Conservation (phyloP, 352 stramenopile species). For the Blastocystis sp. region DNA sequence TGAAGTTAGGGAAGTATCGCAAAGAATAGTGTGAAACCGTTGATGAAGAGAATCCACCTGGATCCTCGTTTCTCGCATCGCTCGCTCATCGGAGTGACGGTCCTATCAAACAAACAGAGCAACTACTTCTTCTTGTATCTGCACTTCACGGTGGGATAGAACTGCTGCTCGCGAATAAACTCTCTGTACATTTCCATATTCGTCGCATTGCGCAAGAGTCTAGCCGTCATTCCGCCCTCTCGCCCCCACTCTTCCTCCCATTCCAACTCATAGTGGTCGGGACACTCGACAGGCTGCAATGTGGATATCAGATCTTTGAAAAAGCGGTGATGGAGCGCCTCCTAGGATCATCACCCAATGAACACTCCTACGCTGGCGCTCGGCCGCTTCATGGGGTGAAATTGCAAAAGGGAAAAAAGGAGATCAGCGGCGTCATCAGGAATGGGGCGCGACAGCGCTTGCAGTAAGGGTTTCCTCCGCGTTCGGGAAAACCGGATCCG, state of each 20-base stretch:
- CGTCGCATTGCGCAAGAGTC: not conserved
- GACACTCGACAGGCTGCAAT: constrained; percentile 8
- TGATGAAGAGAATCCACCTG: too few relatives aligned
- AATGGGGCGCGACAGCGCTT: not conserved
- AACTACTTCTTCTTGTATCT: constrained; percentile 4
- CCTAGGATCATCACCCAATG: not conserved
- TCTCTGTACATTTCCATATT: not conserved
- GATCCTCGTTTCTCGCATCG: too few relatives aligned
- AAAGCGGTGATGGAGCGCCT: constrained; percentile 60
- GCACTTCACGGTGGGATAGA: constrained; percentile 25
- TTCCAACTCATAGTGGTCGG: not conserved
- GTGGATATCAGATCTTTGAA: constrained; percentile 13
- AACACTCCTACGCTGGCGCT: not conserved
- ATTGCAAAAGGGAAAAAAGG: constrained; percentile 10
- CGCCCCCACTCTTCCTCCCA: constrained; percentile 17
- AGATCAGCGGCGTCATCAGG: constrained; percentile 18
- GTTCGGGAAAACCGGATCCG: not conserved
- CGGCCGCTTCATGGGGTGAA: constrained; percentile 44
- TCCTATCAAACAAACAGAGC: constrained; percentile 35
- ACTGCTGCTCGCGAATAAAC: constrained; percentile 55
- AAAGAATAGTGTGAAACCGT: not conserved
- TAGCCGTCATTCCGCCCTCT: not conserved
- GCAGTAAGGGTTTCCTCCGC: not conserved
- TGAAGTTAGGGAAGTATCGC: not conserved
- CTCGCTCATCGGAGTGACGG: not conserved